Conservation (phyloP, 805 yeast genomes). For the Groenewaldozyma tartarivorans region DNA sequence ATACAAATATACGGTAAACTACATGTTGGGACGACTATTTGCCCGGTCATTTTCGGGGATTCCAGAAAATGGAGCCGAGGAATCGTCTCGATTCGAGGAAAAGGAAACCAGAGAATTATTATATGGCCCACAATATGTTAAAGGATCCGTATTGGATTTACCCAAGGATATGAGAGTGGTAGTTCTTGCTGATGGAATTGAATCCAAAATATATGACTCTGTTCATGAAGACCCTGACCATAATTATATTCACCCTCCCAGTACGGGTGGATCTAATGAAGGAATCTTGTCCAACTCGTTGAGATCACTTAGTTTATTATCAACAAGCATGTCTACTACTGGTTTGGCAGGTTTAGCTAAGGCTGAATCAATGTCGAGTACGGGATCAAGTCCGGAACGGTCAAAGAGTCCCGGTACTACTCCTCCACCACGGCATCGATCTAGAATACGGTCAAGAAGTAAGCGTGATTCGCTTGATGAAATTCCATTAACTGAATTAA, state of each 20-base stretch:
- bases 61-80: slow-evolving; percentile 6
- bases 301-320: background rate
- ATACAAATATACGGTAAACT: no score
- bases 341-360: background rate
- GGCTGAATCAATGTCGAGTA: no score
- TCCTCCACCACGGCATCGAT: background rate
- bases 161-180: slow-evolving; percentile 15
- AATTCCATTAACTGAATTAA: slow-evolving; percentile 9
- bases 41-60: slow-evolving; percentile 6
- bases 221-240: background rate
- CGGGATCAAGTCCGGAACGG: background rate
- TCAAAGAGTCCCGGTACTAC: background rate
- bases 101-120: slow-evolving; percentile 17
- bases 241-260: background rate
- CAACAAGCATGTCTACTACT: background rate
- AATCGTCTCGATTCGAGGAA: slow-evolving; percentile 16
- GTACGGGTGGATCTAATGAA: background rate
- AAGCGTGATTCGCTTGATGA: slow-evolving; percentile 5
- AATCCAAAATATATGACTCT: background rate
- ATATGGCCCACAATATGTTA: slow-evolving; percentile 14
- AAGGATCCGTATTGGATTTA: slow-evolving; percentile 8
- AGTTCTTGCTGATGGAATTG: slow-evolving; percentile 11
- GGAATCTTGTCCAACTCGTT: background rate
- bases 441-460: no score
- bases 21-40: slow-evolving; percentile 14